Evolutionary conservation across 2,329 filamentous ascomycete species (phyloP), one percentile per base, ranked within the genome.

Genomic region (Helicocarpus griseus): DNA sequence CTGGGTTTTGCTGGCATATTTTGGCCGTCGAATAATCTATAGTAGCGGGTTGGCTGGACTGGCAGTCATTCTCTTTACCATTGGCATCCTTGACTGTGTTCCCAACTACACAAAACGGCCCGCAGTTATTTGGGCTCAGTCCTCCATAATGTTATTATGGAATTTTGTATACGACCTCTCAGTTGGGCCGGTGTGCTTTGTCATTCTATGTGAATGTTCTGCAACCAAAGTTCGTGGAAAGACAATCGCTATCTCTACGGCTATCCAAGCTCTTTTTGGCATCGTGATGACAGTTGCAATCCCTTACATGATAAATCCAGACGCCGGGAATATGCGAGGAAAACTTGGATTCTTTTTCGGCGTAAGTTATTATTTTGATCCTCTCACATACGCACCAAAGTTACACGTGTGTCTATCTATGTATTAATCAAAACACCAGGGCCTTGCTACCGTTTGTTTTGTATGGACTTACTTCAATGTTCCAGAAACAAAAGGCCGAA

Each of bases 181-280:
- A 0, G 65, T 73, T 48, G 71, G 71, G 1, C 64, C 69, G 7
- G 61, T 72, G 41, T 66, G 65, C 39, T 78, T 77, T 31, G 69
- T 71, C 31, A 65, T 75, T 39, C 67, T 74, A 1, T 73, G 73
- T 4, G 75, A 76, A 58, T 75, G 61, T n/a, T 70, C 65, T 0
- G 72, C 70, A 0, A 65, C 74, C 2, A 58, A 58, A 2, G 61
- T 74, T 2, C 65, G 71, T 0, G 72, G 72, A 53, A 72, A 72
- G 41, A 78, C 75, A n/a, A 75, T 62, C 50, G 62, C 63, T 28
- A 58, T 73, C 17, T 67, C 69, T 7, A 71, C 67, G 1, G 65
- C 66, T 2, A 65, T 65, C 0, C 69, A 73, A 54, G 60, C 67
- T 2, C 50, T 70, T 1, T 65, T 69, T 50, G 69, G 69, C 2